Evolutionary conservation across 805 yeast species (phyloP).

Genomic region (Wickerhamiella allomyrinae): DNA sequence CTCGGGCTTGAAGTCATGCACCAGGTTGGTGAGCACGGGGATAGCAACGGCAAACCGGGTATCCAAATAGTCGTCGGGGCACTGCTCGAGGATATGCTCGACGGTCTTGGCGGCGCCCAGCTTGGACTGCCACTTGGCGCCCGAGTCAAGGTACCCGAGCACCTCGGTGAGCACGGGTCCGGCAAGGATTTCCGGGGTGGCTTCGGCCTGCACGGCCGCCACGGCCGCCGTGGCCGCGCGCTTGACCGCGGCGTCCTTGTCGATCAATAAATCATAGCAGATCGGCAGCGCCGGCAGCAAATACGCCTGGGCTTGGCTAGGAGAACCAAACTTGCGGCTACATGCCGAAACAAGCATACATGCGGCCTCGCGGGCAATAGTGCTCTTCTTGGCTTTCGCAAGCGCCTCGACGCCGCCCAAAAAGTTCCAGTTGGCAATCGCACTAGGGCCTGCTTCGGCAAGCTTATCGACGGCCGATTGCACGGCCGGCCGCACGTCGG

Average conservation of each 20-base stretch:
- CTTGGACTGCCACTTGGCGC: constrained; percentile 91
- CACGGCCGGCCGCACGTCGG: constrained; percentile 43
- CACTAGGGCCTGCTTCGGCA: constrained; percentile 30
- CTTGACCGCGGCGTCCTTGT: constrained; percentile 75
- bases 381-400: constrained; percentile 57
- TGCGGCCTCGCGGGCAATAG: constrained; percentile 65
- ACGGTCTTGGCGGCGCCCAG: constrained; percentile 60
- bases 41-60: constrained; percentile 61
- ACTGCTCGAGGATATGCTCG: constrained; percentile 61
- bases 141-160: constrained; percentile 49
- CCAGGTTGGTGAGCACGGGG: constrained; percentile 74
- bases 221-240: constrained; percentile 74
- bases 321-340: constrained; percentile 49
- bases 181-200: constrained; percentile 66
- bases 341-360: constrained; percentile 44
- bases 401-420: constrained; percentile 49
- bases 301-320: constrained; percentile 56
- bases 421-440: constrained; percentile 52
- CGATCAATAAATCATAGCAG: constrained; percentile 62
- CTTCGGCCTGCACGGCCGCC: constrained; percentile 53
- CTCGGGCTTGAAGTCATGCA: constrained; percentile 95
- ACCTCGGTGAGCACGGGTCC: constrained; percentile 52
- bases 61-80: constrained; percentile 77
- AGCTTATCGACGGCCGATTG: constrained; percentile 39
- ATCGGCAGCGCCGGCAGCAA: constrained; percentile 46